Conservation (phyloP, 2,329 filamentous ascomycete genomes). For the Colletotrichum zoysiae region DNA sequence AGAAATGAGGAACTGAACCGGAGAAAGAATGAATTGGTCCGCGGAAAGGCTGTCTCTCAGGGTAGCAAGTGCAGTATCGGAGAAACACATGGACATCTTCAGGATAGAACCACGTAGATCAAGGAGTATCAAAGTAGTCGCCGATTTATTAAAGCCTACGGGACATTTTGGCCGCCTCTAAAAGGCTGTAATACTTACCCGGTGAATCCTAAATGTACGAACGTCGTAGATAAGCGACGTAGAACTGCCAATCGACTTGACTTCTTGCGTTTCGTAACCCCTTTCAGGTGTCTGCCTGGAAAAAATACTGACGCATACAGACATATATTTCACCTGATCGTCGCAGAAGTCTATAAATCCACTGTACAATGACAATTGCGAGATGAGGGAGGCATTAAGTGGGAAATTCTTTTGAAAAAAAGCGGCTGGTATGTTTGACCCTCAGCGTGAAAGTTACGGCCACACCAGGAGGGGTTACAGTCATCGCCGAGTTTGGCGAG, state of each 20-base stretch:
- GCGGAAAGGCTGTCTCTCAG: not conserved
- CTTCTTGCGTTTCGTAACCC: not conserved
- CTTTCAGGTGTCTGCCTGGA: not conserved
- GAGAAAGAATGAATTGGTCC: not conserved
- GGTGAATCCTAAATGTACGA: not conserved
- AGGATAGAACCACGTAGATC: no score
- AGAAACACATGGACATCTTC: not conserved
- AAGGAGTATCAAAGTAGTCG: no score
- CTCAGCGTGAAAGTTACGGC: not conserved
- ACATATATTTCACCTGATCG: not conserved
- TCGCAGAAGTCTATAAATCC: not conserved
- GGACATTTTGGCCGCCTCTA: no score
- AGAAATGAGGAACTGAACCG: not conserved
- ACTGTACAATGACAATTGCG: accelerated
- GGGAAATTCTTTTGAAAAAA: no score
- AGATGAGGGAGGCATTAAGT: not conserved
- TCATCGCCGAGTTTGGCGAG: not conserved
- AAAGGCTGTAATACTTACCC: not conserved
- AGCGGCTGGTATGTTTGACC: not conserved
- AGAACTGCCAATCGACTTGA: not conserved
- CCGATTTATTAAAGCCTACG: no score
- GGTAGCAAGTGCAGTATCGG: no score
- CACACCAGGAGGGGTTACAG: not conserved
- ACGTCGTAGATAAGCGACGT: accelerated
- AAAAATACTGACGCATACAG: not conserved